A percentile compares a stretch with the other conserved stretches of the same genome.
Conservation (phyloP, 2,329 filamentous ascomycete species). For the Thielaviopsis populi region DNA sequence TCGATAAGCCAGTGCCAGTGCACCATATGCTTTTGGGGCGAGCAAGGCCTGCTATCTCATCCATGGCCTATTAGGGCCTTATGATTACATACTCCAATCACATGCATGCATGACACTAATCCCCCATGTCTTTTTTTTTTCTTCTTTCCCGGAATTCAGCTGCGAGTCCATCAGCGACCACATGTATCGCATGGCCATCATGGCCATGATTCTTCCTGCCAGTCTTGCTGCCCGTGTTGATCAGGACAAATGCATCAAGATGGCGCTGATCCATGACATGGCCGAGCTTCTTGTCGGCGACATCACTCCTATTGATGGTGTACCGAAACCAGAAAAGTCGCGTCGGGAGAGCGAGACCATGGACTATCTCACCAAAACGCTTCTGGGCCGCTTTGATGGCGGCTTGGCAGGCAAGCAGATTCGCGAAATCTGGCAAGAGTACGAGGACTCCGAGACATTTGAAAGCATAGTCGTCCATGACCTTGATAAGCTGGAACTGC, state of each 20-base stretch:
- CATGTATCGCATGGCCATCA: slow-evolving; percentile 99
- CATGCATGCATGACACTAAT: not conserved
- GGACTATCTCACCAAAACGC: slow-evolving; percentile 64
- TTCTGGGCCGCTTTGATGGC: slow-evolving; percentile 64
- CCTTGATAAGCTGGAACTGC: slow-evolving; percentile 88
- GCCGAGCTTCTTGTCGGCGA: slow-evolving; percentile 89
- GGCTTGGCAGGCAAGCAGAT: slow-evolving; percentile 56
- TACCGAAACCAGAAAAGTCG: slow-evolving; percentile 76
- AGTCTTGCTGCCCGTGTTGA: slow-evolving; percentile 58
- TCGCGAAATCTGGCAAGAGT: slow-evolving; percentile 78
- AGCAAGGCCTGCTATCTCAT: not conserved
- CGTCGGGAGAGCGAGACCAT: slow-evolving; percentile 78
- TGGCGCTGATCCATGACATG: slow-evolving; percentile 97
- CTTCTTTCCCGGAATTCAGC: slow-evolving; percentile 23
- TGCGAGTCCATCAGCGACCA: slow-evolving; percentile 93
- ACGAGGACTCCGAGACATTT: slow-evolving; percentile 71
- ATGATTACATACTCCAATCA: not conserved
- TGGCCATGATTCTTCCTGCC: slow-evolving; percentile 80
- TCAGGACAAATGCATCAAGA: slow-evolving; percentile 71
- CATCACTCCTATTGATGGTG: slow-evolving; percentile 82
- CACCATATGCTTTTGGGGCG: no score
- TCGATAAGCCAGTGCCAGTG: no score
- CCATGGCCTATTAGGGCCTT: not conserved
- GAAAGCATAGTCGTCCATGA: slow-evolving; percentile 90
- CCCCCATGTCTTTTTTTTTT: not conserved